A percentile compares a stretch with the other conserved stretches of the same genome.
Evolutionary conservation across 208 protist genomes (phyloP).

Genomic region (Crithidia fasciculata): DNA sequence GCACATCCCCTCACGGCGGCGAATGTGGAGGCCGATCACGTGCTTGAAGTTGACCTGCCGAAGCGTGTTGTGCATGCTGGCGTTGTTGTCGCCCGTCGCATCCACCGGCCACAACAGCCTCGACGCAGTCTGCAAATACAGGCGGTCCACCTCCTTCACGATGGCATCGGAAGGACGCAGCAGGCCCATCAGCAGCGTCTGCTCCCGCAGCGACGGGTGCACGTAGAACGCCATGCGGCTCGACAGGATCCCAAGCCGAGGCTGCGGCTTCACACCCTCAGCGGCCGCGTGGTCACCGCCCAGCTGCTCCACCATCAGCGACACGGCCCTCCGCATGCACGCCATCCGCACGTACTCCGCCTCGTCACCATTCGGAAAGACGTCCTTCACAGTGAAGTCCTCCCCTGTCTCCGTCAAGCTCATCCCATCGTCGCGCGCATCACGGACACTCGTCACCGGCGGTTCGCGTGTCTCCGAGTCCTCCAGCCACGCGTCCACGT

Average conservation of each 20-base stretch:
- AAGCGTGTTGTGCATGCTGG: background rate
- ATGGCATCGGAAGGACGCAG: slow-evolving; percentile 7
- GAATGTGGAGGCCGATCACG: slow-evolving; percentile 12
- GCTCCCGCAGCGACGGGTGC: slow-evolving; percentile 7
- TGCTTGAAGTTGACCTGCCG: background rate
- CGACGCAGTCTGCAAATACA: background rate
- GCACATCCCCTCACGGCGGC: slow-evolving; percentile 7
- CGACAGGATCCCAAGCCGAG: slow-evolving; percentile 6
- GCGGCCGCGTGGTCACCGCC: background rate
- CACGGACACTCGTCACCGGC: too few species aligned
- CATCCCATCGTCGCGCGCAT: too few species aligned
- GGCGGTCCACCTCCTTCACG: slow-evolving; percentile 4
- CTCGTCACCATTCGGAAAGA: too few species aligned
- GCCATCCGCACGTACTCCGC: too few species aligned
- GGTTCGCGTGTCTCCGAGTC: too few species aligned
- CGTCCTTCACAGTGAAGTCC: too few species aligned
- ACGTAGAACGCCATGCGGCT: slow-evolving; percentile 17
- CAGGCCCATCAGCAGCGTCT: slow-evolving; percentile 22
- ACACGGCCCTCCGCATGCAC: too few species aligned
- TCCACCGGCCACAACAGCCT: slow-evolving; percentile 1
- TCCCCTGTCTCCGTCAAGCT: too few species aligned
- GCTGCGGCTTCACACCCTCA: background rate
- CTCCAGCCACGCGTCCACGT: too few species aligned
- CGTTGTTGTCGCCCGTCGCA: background rate
- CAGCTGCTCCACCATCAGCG: too few species aligned